Conservation (phyloP, 176 grass and related monocot genomes). For the Dendrocalamus sinicus region DNA sequence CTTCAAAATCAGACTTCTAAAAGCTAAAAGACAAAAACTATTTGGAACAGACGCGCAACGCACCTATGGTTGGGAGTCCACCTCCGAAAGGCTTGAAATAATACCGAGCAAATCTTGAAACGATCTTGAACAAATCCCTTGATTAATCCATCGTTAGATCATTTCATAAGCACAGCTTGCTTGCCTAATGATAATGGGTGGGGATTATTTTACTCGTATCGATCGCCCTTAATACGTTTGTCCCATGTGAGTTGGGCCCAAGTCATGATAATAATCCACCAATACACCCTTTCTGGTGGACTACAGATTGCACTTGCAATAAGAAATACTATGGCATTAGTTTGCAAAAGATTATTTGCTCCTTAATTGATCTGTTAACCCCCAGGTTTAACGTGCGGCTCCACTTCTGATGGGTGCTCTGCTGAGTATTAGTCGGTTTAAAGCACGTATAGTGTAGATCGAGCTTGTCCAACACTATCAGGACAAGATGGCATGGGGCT, state of each 20-base stretch:
- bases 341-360: conserved; percentile 24
- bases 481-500: neutral
- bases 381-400: conserved; percentile 8
- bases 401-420: neutral
- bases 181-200: conserved; percentile 23
- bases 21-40: too few species aligned
- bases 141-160: conserved; percentile 42
- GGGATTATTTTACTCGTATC: conserved; percentile 22
- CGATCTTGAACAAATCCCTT: conserved; percentile 42
- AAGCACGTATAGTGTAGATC: neutral
- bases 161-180: conserved; percentile 41
- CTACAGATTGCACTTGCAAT: conserved; percentile 29
- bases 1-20: neutral
- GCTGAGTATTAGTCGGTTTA: neutral
- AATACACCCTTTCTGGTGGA: conserved; percentile 36
- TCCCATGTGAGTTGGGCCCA: conserved; percentile 55
- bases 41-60: neutral
- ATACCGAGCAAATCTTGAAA: conserved; percentile 37
- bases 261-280: conserved; percentile 47
- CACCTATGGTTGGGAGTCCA: conserved; percentile 49
- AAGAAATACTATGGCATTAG: conserved; percentile 12
- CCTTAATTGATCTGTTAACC: conserved; percentile 23
- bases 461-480: neutral
- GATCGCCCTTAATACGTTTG: conserved; percentile 21
- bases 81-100: neutral